These are phyloP conservation scores for Hsuehochloa calcarea DNA, from an alignment of 176 grass and related monocot genomes.

Conservation along the genomic window DNA sequence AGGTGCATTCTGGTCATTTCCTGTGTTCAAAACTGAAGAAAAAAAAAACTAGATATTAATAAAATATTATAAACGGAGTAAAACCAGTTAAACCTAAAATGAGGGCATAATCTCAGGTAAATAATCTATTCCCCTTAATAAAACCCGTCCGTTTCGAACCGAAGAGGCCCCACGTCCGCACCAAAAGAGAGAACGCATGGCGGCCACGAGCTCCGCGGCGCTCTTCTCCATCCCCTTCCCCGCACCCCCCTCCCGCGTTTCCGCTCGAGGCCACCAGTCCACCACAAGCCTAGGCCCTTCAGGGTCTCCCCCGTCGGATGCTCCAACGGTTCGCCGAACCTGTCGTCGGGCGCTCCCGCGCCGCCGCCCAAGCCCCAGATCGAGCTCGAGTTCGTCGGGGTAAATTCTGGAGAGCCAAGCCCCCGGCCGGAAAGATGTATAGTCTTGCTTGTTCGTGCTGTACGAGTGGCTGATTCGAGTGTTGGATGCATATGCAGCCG, in stretches of 20 bases:
- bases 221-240: constrained; percentile 33
- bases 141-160: background rate
- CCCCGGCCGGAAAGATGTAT: too few relatives aligned
- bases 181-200: constrained; percentile 41
- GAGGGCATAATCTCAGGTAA: too few relatives aligned
- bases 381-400: constrained; percentile 81
- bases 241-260: constrained; percentile 13
- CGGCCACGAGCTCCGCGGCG: constrained; percentile 51
- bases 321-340: constrained; percentile 45
- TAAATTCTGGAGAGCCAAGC: background rate
- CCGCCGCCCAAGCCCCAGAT: constrained; percentile 53
- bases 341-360: constrained; percentile 34
- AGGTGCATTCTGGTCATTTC: too few relatives aligned
- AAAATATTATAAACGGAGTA: too few relatives aligned
- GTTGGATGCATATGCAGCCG: constrained; percentile 40
- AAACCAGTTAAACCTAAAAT: too few relatives aligned
- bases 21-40: too few relatives aligned
- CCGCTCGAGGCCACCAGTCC: background rate
- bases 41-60: too few relatives aligned
- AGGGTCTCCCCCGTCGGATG: constrained; percentile 19
- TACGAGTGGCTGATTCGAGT: background rate
- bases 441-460: background rate
- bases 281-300: background rate
- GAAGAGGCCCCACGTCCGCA: constrained; percentile 41
- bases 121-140: too few relatives aligned